These are phyloP conservation scores for Tricholoma saponaceum DNA, from an alignment of 768 basidiomycete genomes.

Conservation along the genomic window DNA sequence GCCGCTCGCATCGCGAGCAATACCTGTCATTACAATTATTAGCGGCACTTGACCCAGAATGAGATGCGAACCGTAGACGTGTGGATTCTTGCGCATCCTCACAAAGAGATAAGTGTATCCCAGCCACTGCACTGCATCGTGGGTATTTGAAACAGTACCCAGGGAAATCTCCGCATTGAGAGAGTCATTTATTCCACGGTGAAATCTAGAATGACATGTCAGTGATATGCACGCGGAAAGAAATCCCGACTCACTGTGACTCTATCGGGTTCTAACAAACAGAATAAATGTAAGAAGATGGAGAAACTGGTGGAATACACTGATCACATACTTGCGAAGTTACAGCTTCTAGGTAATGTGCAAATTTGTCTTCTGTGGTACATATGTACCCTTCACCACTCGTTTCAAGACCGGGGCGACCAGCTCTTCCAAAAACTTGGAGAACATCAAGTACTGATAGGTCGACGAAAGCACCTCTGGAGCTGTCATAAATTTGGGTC, in stretches of 20 bases:
- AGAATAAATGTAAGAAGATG: constrained; percentile 2
- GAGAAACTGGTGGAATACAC: not conserved
- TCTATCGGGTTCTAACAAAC: constrained; percentile 81
- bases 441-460: constrained; percentile 93
- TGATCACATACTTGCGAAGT: constrained; percentile 66
- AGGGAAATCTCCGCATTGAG: constrained; percentile 94
- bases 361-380: constrained; percentile 88
- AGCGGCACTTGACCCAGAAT: constrained; percentile 1
- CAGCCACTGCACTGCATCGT: constrained; percentile 90
- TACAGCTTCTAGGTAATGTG: constrained; percentile 85
- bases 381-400: constrained; percentile 98
- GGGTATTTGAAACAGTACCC: constrained; percentile 85
- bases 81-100: constrained; percentile 89
- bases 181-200: constrained; percentile 79
- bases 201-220: constrained; percentile 49
- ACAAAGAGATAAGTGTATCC: constrained; percentile 97
- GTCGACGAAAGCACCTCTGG: constrained; percentile 87
- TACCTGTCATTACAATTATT: constrained; percentile 43
- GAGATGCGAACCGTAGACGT: constrained; percentile 62
- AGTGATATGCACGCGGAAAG: not conserved
- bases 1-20: constrained; percentile 58
- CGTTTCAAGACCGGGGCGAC: constrained; percentile 78
- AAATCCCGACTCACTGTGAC: constrained; percentile 63
- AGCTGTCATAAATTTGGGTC: constrained; percentile 92
- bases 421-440: constrained; percentile 97